Conservation (phyloP, 1,284 basidiomycete species). For the Trametes hirsuta region DNA sequence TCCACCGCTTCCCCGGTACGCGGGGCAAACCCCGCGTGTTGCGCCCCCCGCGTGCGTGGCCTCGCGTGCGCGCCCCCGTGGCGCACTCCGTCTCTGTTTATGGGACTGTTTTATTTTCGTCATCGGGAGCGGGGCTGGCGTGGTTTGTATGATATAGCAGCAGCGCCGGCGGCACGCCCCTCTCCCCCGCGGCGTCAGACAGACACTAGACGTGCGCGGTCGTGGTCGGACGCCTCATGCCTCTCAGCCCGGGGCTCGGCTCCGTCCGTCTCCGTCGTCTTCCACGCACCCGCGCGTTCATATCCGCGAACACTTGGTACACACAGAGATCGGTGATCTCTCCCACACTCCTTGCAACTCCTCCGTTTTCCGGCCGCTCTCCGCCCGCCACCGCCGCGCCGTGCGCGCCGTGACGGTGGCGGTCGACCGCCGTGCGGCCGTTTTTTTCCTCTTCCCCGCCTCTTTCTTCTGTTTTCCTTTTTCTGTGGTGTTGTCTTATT, state of each 20-base stretch:
- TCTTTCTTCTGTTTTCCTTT: background rate
- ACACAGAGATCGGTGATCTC: conserved; percentile 22
- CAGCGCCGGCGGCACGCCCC: too few species aligned
- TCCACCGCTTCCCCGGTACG: background rate
- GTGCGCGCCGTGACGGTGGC: background rate
- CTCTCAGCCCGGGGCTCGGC: too few species aligned
- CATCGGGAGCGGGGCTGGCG: too few species aligned
- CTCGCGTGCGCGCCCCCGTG: too few species aligned
- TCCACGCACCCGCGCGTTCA: too few species aligned
- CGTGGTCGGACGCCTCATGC: too few species aligned
- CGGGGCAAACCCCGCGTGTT: background rate
- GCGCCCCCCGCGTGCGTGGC: too few species aligned
- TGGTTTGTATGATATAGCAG: too few species aligned
- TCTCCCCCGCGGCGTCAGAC: background rate
- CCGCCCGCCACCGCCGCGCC: background rate
- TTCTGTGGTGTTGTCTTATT: background rate
- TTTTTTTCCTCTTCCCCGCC: conserved; percentile 1
- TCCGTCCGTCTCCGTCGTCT: too few species aligned
- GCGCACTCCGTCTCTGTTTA: background rate
- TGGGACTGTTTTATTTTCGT: background rate
- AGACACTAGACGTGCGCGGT: too few species aligned
- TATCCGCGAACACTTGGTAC: background rate
- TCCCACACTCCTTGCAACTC: conserved; percentile 17
- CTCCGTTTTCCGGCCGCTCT: background rate
- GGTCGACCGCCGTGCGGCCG: too few species aligned